Conservation (phyloP, 2,329 filamentous ascomycete species). For the Rutstroemia sp. region DNA sequence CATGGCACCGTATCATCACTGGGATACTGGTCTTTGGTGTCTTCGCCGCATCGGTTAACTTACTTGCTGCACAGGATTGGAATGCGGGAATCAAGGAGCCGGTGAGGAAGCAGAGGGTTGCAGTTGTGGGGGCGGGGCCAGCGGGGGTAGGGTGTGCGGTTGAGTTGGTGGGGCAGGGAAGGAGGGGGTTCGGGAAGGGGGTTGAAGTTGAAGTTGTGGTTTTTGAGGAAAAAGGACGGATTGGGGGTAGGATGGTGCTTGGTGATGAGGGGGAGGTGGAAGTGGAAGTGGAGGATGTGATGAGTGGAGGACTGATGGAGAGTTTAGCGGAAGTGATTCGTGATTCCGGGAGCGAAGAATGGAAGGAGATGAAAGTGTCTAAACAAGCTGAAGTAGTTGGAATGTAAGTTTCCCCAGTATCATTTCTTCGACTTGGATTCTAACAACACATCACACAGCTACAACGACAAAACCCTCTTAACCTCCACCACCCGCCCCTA, state of each 20-base stretch:
- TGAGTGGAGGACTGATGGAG: neutral
- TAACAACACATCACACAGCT: neutral
- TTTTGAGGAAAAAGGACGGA: neutral
- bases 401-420: neutral
- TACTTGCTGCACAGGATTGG: too few relatives aligned
- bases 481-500: neutral
- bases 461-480: neutral
- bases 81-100: too few relatives aligned
- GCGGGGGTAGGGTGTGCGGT: neutral
- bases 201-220: neutral
- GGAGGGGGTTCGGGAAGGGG: too few relatives aligned
- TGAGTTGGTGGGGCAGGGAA: neutral
- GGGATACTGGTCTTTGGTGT: too few relatives aligned
- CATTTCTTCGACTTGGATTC: neutral
- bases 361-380: neutral
- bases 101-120: neutral
- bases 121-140: neutral
- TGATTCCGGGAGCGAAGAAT: neutral
- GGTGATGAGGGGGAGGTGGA: neutral
- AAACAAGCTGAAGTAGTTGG: neutral
- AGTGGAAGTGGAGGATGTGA: constrained; percentile 5
- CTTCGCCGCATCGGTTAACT: too few relatives aligned
- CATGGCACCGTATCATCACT: too few relatives aligned
- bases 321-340: neutral
- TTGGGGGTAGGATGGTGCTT: constrained; percentile 2